A percentile compares a stretch with the other conserved stretches of the same genome.
phyloP scores from a whole-genome alignment of 129 eudicot species.

The Logfia minima region DNA sequence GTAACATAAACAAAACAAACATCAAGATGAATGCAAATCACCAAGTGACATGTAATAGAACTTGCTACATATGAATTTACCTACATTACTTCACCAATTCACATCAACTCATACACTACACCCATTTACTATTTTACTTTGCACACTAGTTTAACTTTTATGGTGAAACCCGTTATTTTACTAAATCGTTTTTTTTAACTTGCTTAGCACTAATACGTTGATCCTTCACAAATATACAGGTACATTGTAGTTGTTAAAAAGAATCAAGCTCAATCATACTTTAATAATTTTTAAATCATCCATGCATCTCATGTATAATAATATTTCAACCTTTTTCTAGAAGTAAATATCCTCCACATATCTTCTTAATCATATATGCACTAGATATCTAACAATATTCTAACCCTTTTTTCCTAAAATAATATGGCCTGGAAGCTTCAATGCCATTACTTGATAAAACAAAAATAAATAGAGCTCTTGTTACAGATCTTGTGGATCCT shows the following conservation, averaged over 20 bases:
- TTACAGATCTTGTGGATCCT: constrained; percentile 22
- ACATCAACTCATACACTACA: not conserved
- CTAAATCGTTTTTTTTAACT: not conserved
- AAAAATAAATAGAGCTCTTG: not conserved
- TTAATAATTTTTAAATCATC: constrained; percentile 1
- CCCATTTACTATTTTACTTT: not conserved
- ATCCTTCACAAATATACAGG: constrained; percentile 10
- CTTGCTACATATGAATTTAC: too few species aligned
- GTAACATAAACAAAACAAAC: not conserved
- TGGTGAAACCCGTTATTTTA: not conserved
- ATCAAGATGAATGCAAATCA: not conserved
- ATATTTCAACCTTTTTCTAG: constrained; percentile 2
- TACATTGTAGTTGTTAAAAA: not conserved
- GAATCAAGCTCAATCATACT: not conserved
- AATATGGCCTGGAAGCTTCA: not conserved
- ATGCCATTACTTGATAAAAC: not conserved
- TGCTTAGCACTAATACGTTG: not conserved
- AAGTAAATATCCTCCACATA: not conserved
- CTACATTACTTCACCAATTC: too few species aligned
- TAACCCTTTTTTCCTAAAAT: not conserved
- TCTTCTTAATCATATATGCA: constrained; percentile 24
- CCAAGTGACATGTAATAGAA: not conserved
- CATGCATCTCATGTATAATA: not conserved
- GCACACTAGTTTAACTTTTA: not conserved
- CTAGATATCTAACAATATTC: not conserved